Base-by-base conservation (phyloP, 495 filamentous ascomycete genomes). In the Aspergillus leporis region DNA sequence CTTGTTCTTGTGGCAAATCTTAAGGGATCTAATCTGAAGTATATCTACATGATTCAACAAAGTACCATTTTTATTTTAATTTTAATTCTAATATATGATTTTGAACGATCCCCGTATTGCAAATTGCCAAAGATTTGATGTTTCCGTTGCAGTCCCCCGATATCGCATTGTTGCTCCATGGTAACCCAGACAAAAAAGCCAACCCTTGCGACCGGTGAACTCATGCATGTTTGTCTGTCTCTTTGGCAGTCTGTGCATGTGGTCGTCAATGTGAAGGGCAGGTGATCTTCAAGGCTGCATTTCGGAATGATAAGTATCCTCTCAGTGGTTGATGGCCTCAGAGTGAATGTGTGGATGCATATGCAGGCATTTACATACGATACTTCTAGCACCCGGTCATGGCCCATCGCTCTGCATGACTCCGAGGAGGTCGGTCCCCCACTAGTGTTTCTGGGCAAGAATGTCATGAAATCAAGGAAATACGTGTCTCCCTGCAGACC, bases 281-380 rank as follows among this genome's bases (percentile, higher is more conserved):
- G 55, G 55, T 57, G 55, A 57, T 57, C 55, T 50, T 49, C 55
- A 47, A 36, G 41, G 30, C 55, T 49, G 55, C 55, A 57, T 50
- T 50, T 19, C 55, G 55, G 55, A 57, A 50, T 57, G 45, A 50
- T 23, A 50, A 49, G 32, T 36, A 7, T 28, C 9, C 4, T 50
- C 14, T 55, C n/a, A 55, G 14, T 55, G 53, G 53, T 32, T 22
- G 13, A 41, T 45, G 36, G 10, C 51, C 32, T 38, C n/a, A 25
- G 34, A n/a, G 22, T 31, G 53, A 16, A 25, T 28, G 34, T 19
- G 22, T 18, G 32, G 3, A 14, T 8, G n/a, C 18, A 40, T 53
- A 53, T 53, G 51, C 51, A 53, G 50, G 30, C 25, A 14, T 25
- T 25, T 10, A 25, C 21, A 16, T 43, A 41, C 40, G 9, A 30